Conservation (phyloP, 2,329 filamentous ascomycete genomes). For the Neoscytalidium dimidiatum region DNA sequence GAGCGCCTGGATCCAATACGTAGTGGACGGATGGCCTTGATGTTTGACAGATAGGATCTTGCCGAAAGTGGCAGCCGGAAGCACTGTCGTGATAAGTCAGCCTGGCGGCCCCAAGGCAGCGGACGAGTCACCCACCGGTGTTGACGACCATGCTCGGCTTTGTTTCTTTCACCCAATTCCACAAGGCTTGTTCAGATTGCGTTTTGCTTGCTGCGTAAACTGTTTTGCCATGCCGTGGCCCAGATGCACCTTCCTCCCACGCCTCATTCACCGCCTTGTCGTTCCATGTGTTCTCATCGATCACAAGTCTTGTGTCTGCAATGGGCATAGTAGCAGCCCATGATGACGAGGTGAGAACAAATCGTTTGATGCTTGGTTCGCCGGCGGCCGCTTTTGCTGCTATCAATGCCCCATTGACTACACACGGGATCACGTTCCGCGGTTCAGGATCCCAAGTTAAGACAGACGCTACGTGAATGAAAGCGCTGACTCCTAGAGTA, state of each 20-base stretch:
- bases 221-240: conserved; percentile 21
- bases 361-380: conserved; percentile 43
- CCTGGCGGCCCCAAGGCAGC: no score
- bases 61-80: conserved; percentile 22
- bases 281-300: conserved; percentile 35
- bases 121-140: conserved; percentile 24
- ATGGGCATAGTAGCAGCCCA: conserved; percentile 30
- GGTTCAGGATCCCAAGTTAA: conserved; percentile 39
- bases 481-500: conserved; percentile 39
- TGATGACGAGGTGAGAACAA: conserved; percentile 49
- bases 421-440: conserved; percentile 45
- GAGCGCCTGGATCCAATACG: conserved; percentile 19
- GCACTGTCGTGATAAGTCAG: neutral
- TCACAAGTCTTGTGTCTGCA: conserved; percentile 32
- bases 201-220: conserved; percentile 48
- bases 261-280: conserved; percentile 32
- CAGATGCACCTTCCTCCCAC: conserved; percentile 29
- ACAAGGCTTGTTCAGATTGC: conserved; percentile 43
- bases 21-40: conserved; percentile 24
- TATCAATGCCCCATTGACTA: conserved; percentile 38
- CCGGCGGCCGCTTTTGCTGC: conserved; percentile 45
- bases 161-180: conserved; percentile 44
- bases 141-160: conserved; percentile 44
- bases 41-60: conserved; percentile 21
- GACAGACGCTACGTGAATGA: conserved; percentile 50